These are phyloP conservation scores for Mycena amicta DNA, from an alignment of 768 basidiomycete species.

Conservation along the genomic window DNA sequence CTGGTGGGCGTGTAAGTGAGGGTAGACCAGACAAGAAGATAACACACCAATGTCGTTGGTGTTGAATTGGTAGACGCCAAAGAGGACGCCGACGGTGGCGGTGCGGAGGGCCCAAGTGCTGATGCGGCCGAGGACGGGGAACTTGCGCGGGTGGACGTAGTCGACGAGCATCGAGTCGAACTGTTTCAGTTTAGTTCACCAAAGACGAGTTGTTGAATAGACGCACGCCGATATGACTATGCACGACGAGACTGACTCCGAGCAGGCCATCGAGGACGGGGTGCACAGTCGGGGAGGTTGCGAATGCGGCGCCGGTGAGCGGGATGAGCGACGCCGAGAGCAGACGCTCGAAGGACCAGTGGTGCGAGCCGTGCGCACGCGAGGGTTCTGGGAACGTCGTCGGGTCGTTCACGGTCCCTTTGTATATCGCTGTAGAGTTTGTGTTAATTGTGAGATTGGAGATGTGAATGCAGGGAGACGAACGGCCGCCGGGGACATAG, in stretches of 20 bases:
- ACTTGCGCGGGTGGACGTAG: constrained; percentile 93
- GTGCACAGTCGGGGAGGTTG: constrained; percentile 71
- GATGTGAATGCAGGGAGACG: too few species aligned
- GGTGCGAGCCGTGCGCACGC: constrained; percentile 86
- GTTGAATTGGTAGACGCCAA: constrained; percentile 97
- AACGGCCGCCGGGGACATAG: constrained; percentile 75
- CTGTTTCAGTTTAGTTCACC: constrained; percentile 36
- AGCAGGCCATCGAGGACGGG: constrained; percentile 90
- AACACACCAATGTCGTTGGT: constrained; percentile 94
- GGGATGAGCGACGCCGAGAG: constrained; percentile 88
- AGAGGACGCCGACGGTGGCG: constrained; percentile 77
- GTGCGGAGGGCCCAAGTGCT: constrained; percentile 76
- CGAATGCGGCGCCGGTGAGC: constrained; percentile 84
- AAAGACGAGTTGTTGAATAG: constrained; percentile 14
- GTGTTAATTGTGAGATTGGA: constrained; percentile 20
- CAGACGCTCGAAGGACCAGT: constrained; percentile 91
- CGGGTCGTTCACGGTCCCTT: constrained; percentile 94
- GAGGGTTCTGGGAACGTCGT: constrained; percentile 84
- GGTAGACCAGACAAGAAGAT: neutral
- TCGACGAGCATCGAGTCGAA: constrained; percentile 81
- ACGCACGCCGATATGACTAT: constrained; percentile 93
- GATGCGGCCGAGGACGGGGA: constrained; percentile 74
- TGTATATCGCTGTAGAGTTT: constrained; percentile 65
- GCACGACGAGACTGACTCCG: constrained; percentile 85
- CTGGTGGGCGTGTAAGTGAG: constrained; percentile 6